Evolutionary conservation across 2,329 filamentous ascomycete species (phyloP).

Genomic region (Calonectria crousiana): DNA sequence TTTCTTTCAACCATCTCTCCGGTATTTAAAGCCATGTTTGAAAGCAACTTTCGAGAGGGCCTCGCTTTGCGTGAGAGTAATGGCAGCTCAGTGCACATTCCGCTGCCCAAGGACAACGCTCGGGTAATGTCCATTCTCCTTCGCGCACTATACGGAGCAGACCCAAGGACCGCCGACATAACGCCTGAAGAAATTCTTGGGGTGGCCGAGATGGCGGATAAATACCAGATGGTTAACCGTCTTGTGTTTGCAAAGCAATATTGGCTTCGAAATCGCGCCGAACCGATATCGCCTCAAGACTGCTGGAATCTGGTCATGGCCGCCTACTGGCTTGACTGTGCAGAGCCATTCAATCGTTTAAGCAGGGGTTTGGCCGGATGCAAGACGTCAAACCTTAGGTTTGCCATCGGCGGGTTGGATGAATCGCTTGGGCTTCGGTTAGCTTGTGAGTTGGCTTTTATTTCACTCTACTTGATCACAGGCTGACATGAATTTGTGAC

Average conservation of each 20-base stretch:
- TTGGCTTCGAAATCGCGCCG: background rate
- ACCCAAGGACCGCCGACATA: background rate
- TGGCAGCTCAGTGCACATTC: background rate
- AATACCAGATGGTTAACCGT: slow-evolving; percentile 1
- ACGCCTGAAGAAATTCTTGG: background rate
- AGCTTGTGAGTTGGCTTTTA: background rate
- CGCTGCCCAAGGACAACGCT: background rate
- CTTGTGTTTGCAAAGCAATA: slow-evolving; percentile 1
- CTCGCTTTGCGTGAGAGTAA: background rate
- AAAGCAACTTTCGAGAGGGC: background rate
- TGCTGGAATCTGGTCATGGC: slow-evolving; percentile 5
- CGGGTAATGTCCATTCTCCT: background rate
- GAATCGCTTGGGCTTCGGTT: background rate
- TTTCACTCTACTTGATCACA: too few relatives aligned
- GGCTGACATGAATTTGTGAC: background rate
- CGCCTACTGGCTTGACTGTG: background rate
- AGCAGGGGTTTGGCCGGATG: background rate
- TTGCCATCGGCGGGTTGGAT: background rate
- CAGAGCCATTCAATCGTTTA: background rate
- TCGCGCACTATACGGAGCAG: background rate
- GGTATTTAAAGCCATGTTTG: background rate
- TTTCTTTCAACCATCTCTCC: background rate
- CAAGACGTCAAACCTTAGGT: background rate
- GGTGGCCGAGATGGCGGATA: background rate
- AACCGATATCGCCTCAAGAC: background rate